Evolutionary conservation across 306 rosid genomes (phyloP), one percentile per base, ranked within the genome.

Genomic region (Dryas alaskensis): DNA sequence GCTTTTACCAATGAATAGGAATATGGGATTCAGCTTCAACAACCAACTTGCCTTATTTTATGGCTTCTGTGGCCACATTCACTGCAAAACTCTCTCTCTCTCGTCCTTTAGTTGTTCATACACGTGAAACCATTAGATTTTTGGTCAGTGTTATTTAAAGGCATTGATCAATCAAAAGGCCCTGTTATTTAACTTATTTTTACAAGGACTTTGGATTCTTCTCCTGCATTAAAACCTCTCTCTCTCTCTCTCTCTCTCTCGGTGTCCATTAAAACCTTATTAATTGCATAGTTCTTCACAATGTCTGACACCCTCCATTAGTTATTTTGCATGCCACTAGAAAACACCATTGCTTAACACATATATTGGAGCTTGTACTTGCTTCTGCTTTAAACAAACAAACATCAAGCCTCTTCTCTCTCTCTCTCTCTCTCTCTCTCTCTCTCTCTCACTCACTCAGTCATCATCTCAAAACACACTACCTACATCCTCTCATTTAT

Each of bases 111-210:
- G 69, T 74, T 63, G 77, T 75, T 55, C 73, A 25, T 46, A 62
- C 84, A 81, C 75, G 84, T 81, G 84, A 81, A 81, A 51, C 67
- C 81, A 76, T 58, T 58, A 70, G 60, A 72, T 44, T 57, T 27
- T 59, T 51, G 37, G 78, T 69, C 84, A 70, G 77, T 76, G 70
- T 48, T 43, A 63, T 70, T 64, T 27, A 66, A 17, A 62, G 40
- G 14, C 48, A 48, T 47, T 57, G 78, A 65, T 62, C 68, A 69
- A 58, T 72, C 61, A 64, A 65, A 53, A 43, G 43, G 49, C 77
- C 10, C 52, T 63, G 10, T 8, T 40, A 16, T 19, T 19, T 19
- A 19, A 19, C 22, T 19, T 19, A 19, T 58, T 69, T 73, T 67
- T 50, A 51, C 70, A 50, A 37, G 4, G 46, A 7, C 80, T 58